Conservation (phyloP, 441 rosid species). For the Pelargonium cotyledonis region DNA sequence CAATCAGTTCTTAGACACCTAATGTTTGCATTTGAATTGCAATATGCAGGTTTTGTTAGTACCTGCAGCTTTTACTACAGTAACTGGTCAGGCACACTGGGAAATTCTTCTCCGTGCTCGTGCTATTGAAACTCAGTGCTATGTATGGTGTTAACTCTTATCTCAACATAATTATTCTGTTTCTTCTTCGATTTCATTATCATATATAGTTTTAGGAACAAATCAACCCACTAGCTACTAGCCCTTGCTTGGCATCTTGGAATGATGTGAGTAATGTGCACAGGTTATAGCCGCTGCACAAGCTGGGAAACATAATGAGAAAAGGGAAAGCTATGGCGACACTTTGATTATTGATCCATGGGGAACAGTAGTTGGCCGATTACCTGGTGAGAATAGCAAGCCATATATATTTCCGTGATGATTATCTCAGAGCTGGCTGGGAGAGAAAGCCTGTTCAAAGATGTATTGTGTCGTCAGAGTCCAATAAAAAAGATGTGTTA, state of each 20-base stretch:
- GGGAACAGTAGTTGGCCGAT: conserved; percentile 74
- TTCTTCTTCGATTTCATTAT: background rate
- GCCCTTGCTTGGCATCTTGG: conserved; percentile 3
- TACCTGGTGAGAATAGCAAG: conserved; percentile 51
- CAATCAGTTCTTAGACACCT: conserved; percentile 6
- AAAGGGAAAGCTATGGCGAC: conserved; percentile 84
- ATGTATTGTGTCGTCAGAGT: background rate
- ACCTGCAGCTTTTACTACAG: conserved; percentile 84
- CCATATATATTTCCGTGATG: background rate
- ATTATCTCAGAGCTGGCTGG: background rate
- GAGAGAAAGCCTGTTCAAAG: too few species aligned
- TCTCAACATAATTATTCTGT: background rate
- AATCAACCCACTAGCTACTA: too few species aligned
- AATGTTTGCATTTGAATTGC: conserved; percentile 11
- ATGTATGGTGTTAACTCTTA: conserved; percentile 38
- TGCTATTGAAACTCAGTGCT: conserved; percentile 95
- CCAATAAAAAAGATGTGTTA: background rate
- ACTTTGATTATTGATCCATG: conserved; percentile 91
- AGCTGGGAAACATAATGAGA: conserved; percentile 81
- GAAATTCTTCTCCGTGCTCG: conserved; percentile 89
- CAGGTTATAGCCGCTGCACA: conserved; percentile 95
- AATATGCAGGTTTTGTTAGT: conserved; percentile 62
- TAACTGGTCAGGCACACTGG: conserved; percentile 96
- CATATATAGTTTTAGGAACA: too few species aligned
- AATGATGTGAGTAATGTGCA: conserved; percentile 15